Evolutionary conservation across 83 land plant species (phyloP), one percentile per base, ranked within the genome.

Genomic region (Diphasiastrum complanatum): DNA sequence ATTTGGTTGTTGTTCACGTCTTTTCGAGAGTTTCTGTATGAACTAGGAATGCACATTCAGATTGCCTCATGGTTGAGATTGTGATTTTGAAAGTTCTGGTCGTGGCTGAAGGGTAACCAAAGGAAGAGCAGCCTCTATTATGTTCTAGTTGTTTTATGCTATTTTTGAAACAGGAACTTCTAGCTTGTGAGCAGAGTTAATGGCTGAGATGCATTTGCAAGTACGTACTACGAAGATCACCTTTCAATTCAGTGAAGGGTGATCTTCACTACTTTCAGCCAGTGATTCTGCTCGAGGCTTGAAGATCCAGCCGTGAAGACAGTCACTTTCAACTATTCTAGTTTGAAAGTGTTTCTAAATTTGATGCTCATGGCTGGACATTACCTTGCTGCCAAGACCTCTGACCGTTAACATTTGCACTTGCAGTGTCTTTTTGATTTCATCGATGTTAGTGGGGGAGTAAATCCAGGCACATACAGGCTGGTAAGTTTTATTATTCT

Each of bases 391-490:
- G 4, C 50, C 18, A 47, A 20, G 23, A 47, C 23, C 24, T 14
- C 18, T 47, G 18, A 19, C 3, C 23, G 10, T 27, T 37, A 5
- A 14, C 5, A 1, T 14, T 37, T 31, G 24, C 4, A 43, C 56
- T 52, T 74, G 85, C 93, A 90, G 97, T 70, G 52, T 38, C 76
- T 90, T 4, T 86, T 79, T 54, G 86, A 90, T 60, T 90, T 79
- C 66, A 79, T 90, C 37, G 93, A 90, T 69, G 60, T 81, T 33
- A 77, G 82, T 27, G 71, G 86, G 47, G 82, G 40, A 33, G 81
- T 86, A 46, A 75, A 81, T 51, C 89, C 93, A 57, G 84, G 89
- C 47, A 76, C 82, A 19, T 90, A 90, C 55, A 81, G 82, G 81
- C 47, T 90, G 97, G 97, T 90, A 75, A 50, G 50, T 45, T 47